Evolutionary conservation across 139 green algal genomes (phyloP), one percentile per base, ranked within the genome.

Genomic region (Trebouxia sp.): DNA sequence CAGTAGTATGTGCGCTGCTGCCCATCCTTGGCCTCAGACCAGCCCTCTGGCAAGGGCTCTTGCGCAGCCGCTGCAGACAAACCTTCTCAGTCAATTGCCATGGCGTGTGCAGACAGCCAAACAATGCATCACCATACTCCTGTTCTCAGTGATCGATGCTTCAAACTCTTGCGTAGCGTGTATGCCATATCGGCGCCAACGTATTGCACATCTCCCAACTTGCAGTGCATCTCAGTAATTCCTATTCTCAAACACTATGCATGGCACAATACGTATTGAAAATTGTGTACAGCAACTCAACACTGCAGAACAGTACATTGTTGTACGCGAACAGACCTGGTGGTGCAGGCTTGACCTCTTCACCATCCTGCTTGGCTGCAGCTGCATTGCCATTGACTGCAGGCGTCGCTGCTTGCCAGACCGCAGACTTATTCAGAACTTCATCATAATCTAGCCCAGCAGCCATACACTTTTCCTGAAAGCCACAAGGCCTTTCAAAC

Each of bases 1-100:
- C 85, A 95, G 84, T 86, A 95, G 84, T 95, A 95, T 1, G 84
- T 85, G 32, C 87, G 80, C 38, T 90, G 88, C 28, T 86, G 74
- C 0, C 83, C 48, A 75, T 95, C 92, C 47, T 89, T 83, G 0
- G 92, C 89, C 22, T 87, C 82, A 20, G 89, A 89, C 92, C 93
- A 96, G 10, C 91, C 91, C 14, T 84, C 65, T 26, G 93, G 91
- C 75, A 95, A 85, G 14, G 84, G 76, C 48, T 70, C 55, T 20
- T 37, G 80, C 28, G 56, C 56, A 69, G 53, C 53, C 69, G 48
- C 38, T 72, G 30, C 45, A 14, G 10, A 58, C 20, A 58, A 3
- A 5, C 3, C 22, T 22, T 17, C 5, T 22, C 22, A 58, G 50
- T 28, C 26, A 17, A 58, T 17, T 58, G 3, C 50, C 50, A 28